Evolutionary conservation across 345 rosid species (phyloP).

Genomic region (Sisymbrium altissimum): DNA sequence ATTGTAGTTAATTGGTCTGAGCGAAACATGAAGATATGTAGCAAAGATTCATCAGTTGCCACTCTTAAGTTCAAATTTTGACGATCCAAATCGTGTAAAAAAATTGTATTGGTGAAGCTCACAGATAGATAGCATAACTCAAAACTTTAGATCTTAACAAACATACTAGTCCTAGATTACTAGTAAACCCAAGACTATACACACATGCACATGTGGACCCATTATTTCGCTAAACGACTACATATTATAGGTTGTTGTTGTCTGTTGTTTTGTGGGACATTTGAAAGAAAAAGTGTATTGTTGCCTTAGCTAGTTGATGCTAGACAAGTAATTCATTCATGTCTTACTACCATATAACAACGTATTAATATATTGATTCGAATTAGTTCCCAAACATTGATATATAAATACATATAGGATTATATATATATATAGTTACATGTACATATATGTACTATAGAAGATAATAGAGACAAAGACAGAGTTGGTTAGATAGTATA

Average conservation of each 20-base stretch:
- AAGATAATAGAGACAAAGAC: background rate
- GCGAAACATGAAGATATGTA: background rate
- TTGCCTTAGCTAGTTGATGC: background rate
- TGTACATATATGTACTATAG: background rate
- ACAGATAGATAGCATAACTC: background rate
- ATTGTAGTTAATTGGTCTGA: background rate
- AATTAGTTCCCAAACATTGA: background rate
- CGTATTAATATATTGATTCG: background rate
- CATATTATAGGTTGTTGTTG: background rate
- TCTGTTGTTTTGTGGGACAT: background rate
- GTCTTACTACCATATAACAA: background rate
- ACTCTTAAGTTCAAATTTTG: background rate
- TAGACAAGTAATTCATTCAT: background rate
- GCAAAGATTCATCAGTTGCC: background rate
- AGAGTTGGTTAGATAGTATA: background rate
- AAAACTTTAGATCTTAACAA: background rate
- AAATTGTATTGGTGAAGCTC: background rate
- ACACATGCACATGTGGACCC: background rate
- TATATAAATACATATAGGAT: background rate
- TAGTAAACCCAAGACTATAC: background rate
- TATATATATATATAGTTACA: background rate
- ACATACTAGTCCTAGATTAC: background rate
- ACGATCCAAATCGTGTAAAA: background rate
- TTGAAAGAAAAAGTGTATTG: background rate
- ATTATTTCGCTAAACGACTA: background rate